Evolutionary conservation across 176 grass and related monocot genomes (phyloP).

Genomic region (Oryza coarctata): DNA sequence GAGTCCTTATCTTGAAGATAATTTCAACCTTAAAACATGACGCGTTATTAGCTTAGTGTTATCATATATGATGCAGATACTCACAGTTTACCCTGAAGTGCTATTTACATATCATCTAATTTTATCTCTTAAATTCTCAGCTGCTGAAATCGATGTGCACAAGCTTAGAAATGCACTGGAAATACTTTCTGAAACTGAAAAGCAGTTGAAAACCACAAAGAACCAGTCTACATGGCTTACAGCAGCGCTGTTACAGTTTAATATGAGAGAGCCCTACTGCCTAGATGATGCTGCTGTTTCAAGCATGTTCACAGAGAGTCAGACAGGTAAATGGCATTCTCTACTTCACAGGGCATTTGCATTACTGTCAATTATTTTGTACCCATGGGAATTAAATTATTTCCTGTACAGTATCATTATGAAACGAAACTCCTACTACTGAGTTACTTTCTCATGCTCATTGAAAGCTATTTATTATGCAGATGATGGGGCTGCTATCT

Average conservation of each 20-base stretch:
- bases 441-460: slow-evolving; percentile 6
- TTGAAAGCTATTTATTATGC: slow-evolving; percentile 29
- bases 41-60: neutral
- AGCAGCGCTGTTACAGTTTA: slow-evolving; percentile 89
- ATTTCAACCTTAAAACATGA: neutral
- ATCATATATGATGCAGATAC: neutral
- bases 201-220: slow-evolving; percentile 82
- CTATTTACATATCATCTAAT: slow-evolving; percentile 27
- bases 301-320: slow-evolving; percentile 53
- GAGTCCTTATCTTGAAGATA: neutral
- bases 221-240: slow-evolving; percentile 95
- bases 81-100: neutral
- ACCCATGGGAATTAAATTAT: neutral
- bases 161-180: slow-evolving; percentile 82
- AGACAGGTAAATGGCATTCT: slow-evolving; percentile 37
- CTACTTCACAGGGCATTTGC: neutral
- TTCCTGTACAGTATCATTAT: neutral
- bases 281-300: slow-evolving; percentile 49
- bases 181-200: slow-evolving; percentile 97
- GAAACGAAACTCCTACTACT: neutral
- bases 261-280: slow-evolving; percentile 65
- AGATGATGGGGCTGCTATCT: slow-evolving; percentile 55
- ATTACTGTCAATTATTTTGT: neutral
- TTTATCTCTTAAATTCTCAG: slow-evolving; percentile 34
- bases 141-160: slow-evolving; percentile 55